phyloP scores from a whole-genome alignment of 345 rosid genomes.

The Garcia nutans region DNA sequence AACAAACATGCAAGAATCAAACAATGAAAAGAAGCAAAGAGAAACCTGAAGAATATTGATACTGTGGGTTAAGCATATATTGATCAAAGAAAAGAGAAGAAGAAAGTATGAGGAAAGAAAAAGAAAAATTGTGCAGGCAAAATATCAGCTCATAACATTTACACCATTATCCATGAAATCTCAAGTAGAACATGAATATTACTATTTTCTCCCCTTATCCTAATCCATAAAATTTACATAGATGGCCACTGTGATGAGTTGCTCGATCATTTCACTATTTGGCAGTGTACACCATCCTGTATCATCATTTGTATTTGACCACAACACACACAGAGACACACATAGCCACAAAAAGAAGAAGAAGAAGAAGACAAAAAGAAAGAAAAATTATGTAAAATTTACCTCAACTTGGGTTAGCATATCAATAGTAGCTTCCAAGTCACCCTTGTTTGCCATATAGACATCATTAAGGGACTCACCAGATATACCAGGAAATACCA shows the following conservation, averaged over 20 bases:
- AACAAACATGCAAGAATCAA: background rate
- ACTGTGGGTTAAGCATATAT: background rate
- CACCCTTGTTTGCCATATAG: conserved; percentile 65
- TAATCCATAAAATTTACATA: background rate
- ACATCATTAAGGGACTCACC: conserved; percentile 70
- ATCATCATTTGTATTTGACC: background rate
- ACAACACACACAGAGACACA: background rate
- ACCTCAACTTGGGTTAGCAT: conserved; percentile 92
- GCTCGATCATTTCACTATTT: background rate
- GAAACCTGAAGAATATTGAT: background rate
- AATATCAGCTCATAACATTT: background rate
- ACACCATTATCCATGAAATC: background rate
- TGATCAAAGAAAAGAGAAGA: background rate
- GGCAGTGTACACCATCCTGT: background rate
- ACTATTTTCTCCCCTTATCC: background rate
- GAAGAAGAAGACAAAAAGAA: background rate
- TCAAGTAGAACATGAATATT: background rate
- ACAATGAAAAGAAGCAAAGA: background rate
- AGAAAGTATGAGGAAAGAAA: background rate
- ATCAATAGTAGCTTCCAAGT: conserved; percentile 75
- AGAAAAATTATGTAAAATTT: background rate
- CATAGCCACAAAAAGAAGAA: background rate
- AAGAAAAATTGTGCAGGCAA: background rate
- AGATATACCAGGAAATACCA: conserved; percentile 65
- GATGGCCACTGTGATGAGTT: background rate